Evolutionary conservation across 257 asterid genomes (phyloP).

Genomic region (Verbena officinalis): DNA sequence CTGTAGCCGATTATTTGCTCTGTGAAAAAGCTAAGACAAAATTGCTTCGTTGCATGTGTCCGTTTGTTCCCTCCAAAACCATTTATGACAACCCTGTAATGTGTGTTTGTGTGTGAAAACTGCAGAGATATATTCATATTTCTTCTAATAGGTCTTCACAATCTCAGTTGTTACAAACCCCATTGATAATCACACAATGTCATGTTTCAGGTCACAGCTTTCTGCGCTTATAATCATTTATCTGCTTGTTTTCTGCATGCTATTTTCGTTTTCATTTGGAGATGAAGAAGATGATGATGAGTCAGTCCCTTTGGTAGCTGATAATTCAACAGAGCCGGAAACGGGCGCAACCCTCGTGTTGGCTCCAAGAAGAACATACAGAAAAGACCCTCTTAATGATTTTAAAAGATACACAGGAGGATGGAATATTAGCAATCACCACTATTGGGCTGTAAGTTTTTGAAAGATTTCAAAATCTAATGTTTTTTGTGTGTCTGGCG

Average conservation of each 20-base stretch:
- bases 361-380: conserved; percentile 72
- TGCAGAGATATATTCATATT: neutral
- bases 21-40: neutral
- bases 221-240: conserved; percentile 31
- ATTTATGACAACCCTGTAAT: neutral
- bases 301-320: conserved; percentile 34
- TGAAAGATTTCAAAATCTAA: neutral
- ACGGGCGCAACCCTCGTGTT: conserved; percentile 44
- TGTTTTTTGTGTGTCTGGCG: neutral
- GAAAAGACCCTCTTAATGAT: conserved; percentile 74
- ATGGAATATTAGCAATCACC: conserved; percentile 71
- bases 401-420: conserved; percentile 73
- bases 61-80: neutral
- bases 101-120: conserved; percentile 16
- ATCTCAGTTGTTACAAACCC: too few relatives aligned
- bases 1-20: conserved; percentile 16
- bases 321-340: conserved; percentile 33
- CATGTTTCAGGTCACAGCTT: conserved; percentile 25
- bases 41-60: conserved; percentile 4
- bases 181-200: conserved; percentile 33
- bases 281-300: conserved; percentile 1
- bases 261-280: conserved; percentile 31
- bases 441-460: conserved; percentile 86
- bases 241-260: conserved; percentile 32
- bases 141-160: neutral